Conservation (phyloP, 2,329 filamentous ascomycete genomes). For the Verticillium alfalfae region DNA sequence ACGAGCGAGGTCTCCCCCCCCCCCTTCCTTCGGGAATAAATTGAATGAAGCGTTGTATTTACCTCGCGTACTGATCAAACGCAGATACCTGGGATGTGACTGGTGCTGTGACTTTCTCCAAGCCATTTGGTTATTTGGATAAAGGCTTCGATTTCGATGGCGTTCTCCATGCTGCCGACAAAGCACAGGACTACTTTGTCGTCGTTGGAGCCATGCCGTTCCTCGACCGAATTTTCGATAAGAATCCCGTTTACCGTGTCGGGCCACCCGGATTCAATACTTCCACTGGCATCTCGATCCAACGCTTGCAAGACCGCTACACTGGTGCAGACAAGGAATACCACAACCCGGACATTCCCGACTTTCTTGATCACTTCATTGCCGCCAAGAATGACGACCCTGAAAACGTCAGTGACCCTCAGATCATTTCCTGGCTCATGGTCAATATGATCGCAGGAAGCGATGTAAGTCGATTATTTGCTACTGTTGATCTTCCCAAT, state of each 20-base stretch:
- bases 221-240: constrained; percentile 28
- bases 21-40: no score
- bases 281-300: constrained; percentile 18
- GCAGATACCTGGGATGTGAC: constrained; percentile 33
- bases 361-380: constrained; percentile 35
- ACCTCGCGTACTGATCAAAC: neutral
- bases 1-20: no score
- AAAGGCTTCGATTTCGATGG: constrained; percentile 28
- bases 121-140: constrained; percentile 34
- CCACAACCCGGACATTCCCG: constrained; percentile 17
- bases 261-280: constrained; percentile 24
- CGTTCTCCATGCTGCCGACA: constrained; percentile 23
- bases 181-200: constrained; percentile 26
- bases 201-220: constrained; percentile 21
- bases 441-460: constrained; percentile 20
- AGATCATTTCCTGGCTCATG: constrained; percentile 27
- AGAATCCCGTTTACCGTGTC: constrained; percentile 28
- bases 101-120: constrained; percentile 33
- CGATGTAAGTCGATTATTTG: neutral
- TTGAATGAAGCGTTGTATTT: no score
- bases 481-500: no score
- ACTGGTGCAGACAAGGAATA: constrained; percentile 19
- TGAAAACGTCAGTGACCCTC: constrained; percentile 24
- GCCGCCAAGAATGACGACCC: constrained; percentile 26
- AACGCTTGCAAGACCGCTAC: constrained; percentile 20